Conservation (phyloP, 2,329 filamentous ascomycete genomes). For the Zopfia rhizophila region DNA sequence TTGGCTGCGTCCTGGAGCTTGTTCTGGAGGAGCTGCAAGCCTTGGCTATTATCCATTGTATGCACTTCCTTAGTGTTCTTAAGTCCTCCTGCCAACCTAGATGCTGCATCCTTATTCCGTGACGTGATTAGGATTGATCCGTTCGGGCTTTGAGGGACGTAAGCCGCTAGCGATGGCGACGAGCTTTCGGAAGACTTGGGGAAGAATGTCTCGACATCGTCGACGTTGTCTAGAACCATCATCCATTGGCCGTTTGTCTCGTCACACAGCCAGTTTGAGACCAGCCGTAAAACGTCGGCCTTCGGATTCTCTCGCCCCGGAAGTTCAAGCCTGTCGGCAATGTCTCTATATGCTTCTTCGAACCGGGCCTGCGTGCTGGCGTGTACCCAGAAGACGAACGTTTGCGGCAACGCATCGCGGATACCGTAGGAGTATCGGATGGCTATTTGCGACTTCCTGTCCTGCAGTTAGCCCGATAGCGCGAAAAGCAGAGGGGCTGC, state of each 20-base stretch:
- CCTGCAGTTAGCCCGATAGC: background rate
- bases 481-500: too few species aligned
- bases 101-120: constrained; percentile 16
- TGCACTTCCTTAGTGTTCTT: constrained; percentile 26
- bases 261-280: too few species aligned
- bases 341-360: constrained; percentile 9
- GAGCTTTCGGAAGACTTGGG: too few species aligned
- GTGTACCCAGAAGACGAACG: constrained; percentile 10
- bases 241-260: too few species aligned
- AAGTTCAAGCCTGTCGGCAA: constrained; percentile 7
- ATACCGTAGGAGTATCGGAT: constrained; percentile 1
- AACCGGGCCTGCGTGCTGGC: constrained; percentile 9
- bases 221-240: constrained; percentile 10
- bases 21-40: constrained; percentile 29
- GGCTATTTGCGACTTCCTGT: constrained; percentile 8
- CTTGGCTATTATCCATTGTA: constrained; percentile 30
- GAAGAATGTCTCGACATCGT: constrained; percentile 1
- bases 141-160: constrained; percentile 20
- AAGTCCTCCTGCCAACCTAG: constrained; percentile 22
- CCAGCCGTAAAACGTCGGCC: too few species aligned
- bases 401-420: constrained; percentile 2
- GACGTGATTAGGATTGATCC: constrained; percentile 23
- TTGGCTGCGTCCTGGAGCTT: constrained; percentile 22
- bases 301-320: constrained; percentile 6
- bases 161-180: constrained; percentile 16